These are phyloP conservation scores for Osmanthus fragrans DNA, from an alignment of 257 asterid genomes.

Conservation along the genomic window DNA sequence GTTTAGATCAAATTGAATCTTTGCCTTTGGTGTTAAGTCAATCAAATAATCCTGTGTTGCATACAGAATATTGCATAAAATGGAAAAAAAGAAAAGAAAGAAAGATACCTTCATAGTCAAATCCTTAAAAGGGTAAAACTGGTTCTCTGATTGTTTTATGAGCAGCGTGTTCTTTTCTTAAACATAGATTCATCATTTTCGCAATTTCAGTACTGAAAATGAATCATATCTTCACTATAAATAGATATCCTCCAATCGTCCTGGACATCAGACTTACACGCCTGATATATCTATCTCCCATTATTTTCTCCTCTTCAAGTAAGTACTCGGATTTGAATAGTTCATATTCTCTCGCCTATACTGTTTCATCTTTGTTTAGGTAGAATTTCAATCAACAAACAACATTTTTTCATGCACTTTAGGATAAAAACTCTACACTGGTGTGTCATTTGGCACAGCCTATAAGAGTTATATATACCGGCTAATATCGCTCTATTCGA, in stretches of 20 bases:
- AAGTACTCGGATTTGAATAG: background rate
- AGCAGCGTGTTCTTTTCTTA: constrained; percentile 51
- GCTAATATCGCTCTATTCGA: background rate
- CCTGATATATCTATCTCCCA: constrained; percentile 1
- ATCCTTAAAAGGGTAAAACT: background rate
- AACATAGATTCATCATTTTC: constrained; percentile 29
- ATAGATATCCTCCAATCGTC: constrained; percentile 34
- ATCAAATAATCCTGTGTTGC: background rate
- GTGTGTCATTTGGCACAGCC: background rate
- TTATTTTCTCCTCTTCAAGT: background rate
- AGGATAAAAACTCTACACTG: background rate
- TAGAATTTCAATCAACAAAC: background rate
- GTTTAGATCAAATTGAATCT: background rate
- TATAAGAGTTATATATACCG: background rate
- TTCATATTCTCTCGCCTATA: background rate
- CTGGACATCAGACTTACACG: constrained; percentile 38
- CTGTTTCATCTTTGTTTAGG: background rate
- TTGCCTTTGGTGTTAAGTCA: background rate
- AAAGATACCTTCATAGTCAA: background rate
- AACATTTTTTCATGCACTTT: too few species aligned
- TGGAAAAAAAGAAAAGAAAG: background rate
- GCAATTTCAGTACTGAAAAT: constrained; percentile 1
- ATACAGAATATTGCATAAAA: background rate
- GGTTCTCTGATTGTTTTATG: constrained; percentile 29
- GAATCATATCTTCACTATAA: constrained; percentile 29